phyloP scores from a whole-genome alignment of 2,329 filamentous ascomycete genomes.

The Exophiala viscosa region DNA sequence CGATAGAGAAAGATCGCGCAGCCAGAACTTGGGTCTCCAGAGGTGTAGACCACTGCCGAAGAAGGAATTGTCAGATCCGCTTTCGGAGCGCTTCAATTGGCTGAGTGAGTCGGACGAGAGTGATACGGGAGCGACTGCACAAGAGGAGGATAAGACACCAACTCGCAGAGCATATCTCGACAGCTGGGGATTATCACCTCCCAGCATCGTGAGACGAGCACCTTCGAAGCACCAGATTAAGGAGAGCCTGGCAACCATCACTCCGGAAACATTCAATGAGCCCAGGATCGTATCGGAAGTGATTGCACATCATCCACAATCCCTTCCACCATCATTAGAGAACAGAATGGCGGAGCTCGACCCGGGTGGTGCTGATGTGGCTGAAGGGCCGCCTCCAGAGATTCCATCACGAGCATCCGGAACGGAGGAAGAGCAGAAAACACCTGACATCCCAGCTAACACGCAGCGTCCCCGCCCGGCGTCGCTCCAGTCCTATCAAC shows the following conservation, averaged over 20 bases:
- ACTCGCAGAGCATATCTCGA: conserved; percentile 17
- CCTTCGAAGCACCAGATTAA: conserved; percentile 9
- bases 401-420: conserved; percentile 5
- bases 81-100: conserved; percentile 72
- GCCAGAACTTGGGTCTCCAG: background rate
- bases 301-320: conserved; percentile 5
- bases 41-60: conserved; percentile 1
- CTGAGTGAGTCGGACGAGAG: conserved; percentile 68
- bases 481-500: conserved; percentile 31
- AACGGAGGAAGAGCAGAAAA: conserved; percentile 6
- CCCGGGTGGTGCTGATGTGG: background rate
- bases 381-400: conserved; percentile 7
- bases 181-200: conserved; percentile 19
- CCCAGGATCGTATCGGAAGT: conserved; percentile 7
- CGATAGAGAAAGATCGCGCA: background rate
- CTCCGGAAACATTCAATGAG: conserved; percentile 28
- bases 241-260: conserved; percentile 27
- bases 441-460: conserved; percentile 20
- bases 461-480: conserved; percentile 50
- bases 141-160: conserved; percentile 20
- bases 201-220: background rate
- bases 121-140: conserved; percentile 69
- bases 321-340: conserved; percentile 4
- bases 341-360: conserved; percentile 10
- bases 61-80: conserved; percentile 12